phyloP scores from a whole-genome alignment of 176 grass and related monocot species.

The Cenchrus purpureus region DNA sequence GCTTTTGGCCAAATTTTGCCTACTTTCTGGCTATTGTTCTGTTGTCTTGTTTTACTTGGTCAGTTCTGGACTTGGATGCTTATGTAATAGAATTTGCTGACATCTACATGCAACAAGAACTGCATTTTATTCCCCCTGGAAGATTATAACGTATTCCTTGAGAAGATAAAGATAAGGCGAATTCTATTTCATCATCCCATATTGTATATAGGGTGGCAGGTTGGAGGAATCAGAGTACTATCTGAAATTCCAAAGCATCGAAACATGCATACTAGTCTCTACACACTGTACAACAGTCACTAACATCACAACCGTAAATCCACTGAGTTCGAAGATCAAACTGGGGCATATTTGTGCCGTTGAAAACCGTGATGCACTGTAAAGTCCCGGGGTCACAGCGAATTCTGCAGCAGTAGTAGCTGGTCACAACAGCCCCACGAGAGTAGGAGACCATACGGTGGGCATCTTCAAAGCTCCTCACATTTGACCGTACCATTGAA shows the following conservation, averaged over 20 bases:
- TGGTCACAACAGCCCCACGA: neutral
- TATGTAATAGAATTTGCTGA: constrained; percentile 4
- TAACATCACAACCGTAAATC: neutral
- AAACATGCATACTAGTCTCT: neutral
- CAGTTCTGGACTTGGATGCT: neutral
- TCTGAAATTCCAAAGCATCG: constrained; percentile 5
- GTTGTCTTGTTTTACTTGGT: neutral
- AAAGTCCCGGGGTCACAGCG: neutral
- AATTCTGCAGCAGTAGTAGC: neutral
- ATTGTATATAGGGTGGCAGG: neutral
- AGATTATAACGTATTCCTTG: neutral
- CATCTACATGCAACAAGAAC: too few relatives aligned
- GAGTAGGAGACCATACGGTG: neutral
- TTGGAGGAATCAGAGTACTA: neutral
- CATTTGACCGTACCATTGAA: neutral
- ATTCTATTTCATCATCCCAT: neutral
- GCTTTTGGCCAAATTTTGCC: constrained; percentile 17
- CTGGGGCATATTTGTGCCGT: neutral
- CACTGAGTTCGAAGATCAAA: neutral
- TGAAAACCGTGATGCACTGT: neutral
- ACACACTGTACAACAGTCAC: constrained; percentile 24
- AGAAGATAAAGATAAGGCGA: neutral
- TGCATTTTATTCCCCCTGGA: too few relatives aligned
- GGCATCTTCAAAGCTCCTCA: constrained; percentile 2
- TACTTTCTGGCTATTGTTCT: constrained; percentile 24